These are phyloP conservation scores for Apiospora hydei DNA, from an alignment of 2,329 filamentous ascomycete genomes.

Conservation along the genomic window DNA sequence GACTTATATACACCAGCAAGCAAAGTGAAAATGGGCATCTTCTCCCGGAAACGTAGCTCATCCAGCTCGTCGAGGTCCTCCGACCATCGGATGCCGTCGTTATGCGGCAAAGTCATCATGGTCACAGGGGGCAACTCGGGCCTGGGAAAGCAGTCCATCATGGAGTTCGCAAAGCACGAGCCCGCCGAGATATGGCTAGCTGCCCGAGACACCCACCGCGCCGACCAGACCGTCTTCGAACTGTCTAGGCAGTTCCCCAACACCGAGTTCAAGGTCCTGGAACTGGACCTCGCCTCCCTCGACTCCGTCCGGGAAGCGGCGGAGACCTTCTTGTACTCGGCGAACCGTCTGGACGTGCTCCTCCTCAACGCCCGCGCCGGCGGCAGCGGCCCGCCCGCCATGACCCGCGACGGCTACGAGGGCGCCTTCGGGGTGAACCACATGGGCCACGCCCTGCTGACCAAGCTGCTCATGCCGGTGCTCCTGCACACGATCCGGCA, in stretches of 20 bases:
- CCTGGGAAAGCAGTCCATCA: slow-evolving; percentile 6
- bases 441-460: slow-evolving; percentile 50
- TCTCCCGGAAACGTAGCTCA: neutral
- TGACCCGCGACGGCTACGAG: slow-evolving; percentile 51
- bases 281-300: slow-evolving; percentile 47
- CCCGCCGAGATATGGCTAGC: slow-evolving; percentile 5
- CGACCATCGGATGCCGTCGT: neutral
- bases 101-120: neutral
- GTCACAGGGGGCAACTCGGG: slow-evolving; percentile 11
- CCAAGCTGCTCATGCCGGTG: slow-evolving; percentile 30
- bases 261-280: slow-evolving; percentile 31
- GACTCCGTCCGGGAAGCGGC: slow-evolving; percentile 43
- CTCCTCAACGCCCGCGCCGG: slow-evolving; percentile 36
- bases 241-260: slow-evolving; percentile 29
- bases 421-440: slow-evolving; percentile 53
- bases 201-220: neutral
- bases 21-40: neutral
- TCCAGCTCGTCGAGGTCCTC: neutral
- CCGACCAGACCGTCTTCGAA: slow-evolving; percentile 12
- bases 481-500: slow-evolving; percentile 27
- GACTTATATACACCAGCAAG: neutral
- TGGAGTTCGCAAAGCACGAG: slow-evolving; percentile 20
- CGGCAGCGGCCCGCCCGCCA: slow-evolving; percentile 45
- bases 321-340: slow-evolving; percentile 35
- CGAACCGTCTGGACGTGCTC: slow-evolving; percentile 48